Evolutionary conservation across 2,329 filamentous ascomycete species (phyloP).

Genomic region (Exophiala aquamarina): DNA sequence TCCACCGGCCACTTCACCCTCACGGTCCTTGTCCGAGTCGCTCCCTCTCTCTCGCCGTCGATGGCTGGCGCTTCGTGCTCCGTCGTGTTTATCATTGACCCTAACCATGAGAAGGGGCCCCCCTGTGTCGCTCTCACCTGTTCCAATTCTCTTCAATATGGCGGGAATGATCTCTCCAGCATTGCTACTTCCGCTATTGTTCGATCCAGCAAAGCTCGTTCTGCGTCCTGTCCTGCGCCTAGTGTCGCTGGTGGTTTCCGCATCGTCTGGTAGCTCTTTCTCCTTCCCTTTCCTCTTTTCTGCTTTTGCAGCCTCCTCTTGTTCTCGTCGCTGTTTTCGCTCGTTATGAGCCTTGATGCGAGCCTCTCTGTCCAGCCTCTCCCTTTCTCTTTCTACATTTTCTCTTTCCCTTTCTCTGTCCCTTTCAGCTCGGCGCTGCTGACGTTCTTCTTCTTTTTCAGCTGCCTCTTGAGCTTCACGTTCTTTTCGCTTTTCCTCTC

Average conservation of each 20-base stretch:
- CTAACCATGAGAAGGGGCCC: conserved; percentile 40
- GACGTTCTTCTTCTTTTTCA: conserved; percentile 16
- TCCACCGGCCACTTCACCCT: conserved; percentile 2
- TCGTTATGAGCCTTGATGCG: neutral
- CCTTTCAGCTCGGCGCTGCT: conserved; percentile 13
- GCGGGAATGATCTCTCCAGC: conserved; percentile 10
- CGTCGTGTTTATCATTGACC: conserved; percentile 12
- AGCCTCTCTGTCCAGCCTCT: conserved; percentile 15
- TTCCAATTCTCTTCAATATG: conserved; percentile 33
- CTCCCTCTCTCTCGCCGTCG: conserved; percentile 2
- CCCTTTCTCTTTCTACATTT: conserved; percentile 13
- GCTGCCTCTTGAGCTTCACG: conserved; percentile 24
- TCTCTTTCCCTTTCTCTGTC: conserved; percentile 3
- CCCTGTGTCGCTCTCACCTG: conserved; percentile 42
- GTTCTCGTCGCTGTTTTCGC: conserved; percentile 28
- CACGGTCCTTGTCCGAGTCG: conserved; percentile 1
- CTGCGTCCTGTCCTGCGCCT: conserved; percentile 9
- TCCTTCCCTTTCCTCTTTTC: conserved; percentile 14
- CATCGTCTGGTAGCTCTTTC: neutral
- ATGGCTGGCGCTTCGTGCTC: conserved; percentile 8
- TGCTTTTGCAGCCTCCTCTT: conserved; percentile 15
- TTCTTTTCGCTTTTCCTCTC: conserved; percentile 28
- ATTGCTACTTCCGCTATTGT: conserved; percentile 16
- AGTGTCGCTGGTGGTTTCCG: conserved; percentile 2
- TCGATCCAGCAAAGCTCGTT: conserved; percentile 20